Evolutionary conservation across 805 yeast genomes (phyloP).

Genomic region (Suhomyces xylopsoci): DNA sequence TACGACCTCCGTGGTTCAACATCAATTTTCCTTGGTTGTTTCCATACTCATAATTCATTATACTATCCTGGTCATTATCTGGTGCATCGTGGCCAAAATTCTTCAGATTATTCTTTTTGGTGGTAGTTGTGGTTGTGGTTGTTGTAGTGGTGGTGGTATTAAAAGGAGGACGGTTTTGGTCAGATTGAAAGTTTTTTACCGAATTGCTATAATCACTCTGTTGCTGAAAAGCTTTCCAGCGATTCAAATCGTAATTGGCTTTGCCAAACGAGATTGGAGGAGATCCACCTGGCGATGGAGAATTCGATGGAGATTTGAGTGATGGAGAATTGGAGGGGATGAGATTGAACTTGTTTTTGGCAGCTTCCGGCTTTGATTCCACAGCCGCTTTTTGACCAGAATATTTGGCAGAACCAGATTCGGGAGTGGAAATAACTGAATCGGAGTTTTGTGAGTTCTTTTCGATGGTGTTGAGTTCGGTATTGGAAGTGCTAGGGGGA

Average conservation of each 20-base stretch:
- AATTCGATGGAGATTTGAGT: neutral
- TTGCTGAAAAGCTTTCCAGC: conserved; percentile 16
- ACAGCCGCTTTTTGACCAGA: neutral
- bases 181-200: neutral
- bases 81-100: neutral
- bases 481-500: neutral
- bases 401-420: neutral
- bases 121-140: conserved; percentile 13
- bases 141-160: conserved; percentile 14
- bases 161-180: conserved; percentile 2
- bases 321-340: neutral
- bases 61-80: neutral
- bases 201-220: neutral
- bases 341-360: neutral
- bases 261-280: conserved; percentile 2
- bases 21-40: neutral
- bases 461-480: neutral
- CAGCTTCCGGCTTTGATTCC: neutral
- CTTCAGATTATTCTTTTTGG: neutral
- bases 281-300: conserved; percentile 1
- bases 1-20: neutral
- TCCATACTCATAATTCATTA: neutral
- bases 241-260: conserved; percentile 13
- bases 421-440: neutral
- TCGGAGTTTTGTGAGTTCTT: neutral